Percentiles rank a stretch among this genome's conserved stretches.
phyloP scores from a whole-genome alignment of 176 grass and related monocot genomes.

The Phoenix roebelenii region DNA sequence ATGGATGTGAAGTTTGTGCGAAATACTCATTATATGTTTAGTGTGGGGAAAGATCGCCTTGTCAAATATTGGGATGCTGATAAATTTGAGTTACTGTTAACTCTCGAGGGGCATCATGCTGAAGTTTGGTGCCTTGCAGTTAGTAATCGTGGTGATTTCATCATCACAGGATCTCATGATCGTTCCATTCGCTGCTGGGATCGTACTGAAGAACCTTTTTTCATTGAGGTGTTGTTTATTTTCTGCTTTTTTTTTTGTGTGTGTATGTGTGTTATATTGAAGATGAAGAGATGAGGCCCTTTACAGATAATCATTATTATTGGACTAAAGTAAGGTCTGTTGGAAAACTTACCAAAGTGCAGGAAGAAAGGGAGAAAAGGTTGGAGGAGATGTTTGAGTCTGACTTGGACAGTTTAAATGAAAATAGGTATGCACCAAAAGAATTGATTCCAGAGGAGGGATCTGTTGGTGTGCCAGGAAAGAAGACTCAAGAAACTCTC shows the following conservation, averaged over 20 bases:
- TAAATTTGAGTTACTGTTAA: constrained; percentile 93
- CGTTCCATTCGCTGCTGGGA: constrained; percentile 92
- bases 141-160: constrained; percentile 80
- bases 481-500: constrained; percentile 83
- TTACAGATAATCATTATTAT: too few species aligned
- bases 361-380: constrained; percentile 92
- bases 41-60: constrained; percentile 83
- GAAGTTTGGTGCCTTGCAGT: constrained; percentile 87
- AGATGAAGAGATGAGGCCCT: too few species aligned
- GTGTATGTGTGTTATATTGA: background rate
- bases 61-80: constrained; percentile 98
- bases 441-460: constrained; percentile 78
- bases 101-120: constrained; percentile 94
- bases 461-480: constrained; percentile 74
- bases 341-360: constrained; percentile 3
- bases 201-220: constrained; percentile 91
- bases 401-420: constrained; percentile 60
- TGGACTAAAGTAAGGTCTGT: background rate
- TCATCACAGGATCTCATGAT: constrained; percentile 89
- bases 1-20: constrained; percentile 95
- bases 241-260: background rate
- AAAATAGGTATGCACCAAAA: constrained; percentile 65
- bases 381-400: constrained; percentile 88
- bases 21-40: constrained; percentile 93
- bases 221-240: constrained; percentile 53